Base-by-base conservation (phyloP, 106 monocot genomes). In the Dioscorea alata region DNA sequence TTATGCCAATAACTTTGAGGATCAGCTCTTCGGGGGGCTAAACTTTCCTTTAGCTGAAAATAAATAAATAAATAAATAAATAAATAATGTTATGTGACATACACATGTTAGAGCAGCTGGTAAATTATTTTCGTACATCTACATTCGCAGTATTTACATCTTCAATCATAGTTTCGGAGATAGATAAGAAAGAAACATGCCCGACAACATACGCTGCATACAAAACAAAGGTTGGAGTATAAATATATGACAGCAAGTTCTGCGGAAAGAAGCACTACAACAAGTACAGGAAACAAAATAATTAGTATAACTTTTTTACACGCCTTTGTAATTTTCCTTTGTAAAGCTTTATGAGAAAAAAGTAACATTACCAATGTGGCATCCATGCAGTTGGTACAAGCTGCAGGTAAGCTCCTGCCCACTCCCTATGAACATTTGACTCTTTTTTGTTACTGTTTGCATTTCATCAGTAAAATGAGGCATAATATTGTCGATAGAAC, bases 181-280 rank as follows among this genome's bases (percentile, higher is more conserved):
- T 4, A 34, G 62, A 12, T 13, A 31, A 22, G 21, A 49, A 42
- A 2, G n/a, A 18, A 78, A 85, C 88, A 84, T 88, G 88, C 88
- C 88, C 84, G 33, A 76, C 76, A 67, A 85, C 88, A 79, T 88
- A 88, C 50, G 88, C 88, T 21, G 88, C 22, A 76, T 88, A 85
- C 28, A 88, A 64, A 63, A 88, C 60, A 79, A 88, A 88, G n/a
- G n/a, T n/a, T n/a, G n/a, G n/a, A n/a, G n/a, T n/a, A n/a, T n/a
- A n/a, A n/a, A n/a, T n/a, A n/a, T n/a, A n/a, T n/a, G n/a, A n/a
- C n/a, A n/a, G n/a, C n/a, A n/a, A n/a, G n/a, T n/a, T n/a, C n/a
- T n/a, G n/a, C n/a, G n/a, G n/a, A n/a, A n/a, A n/a, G n/a, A n/a
- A n/a, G n/a, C n/a, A n/a, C n/a, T n/a, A n/a, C n/a, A n/a, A n/a